A percentile compares a stretch with the other conserved stretches of the same genome.
phyloP scores from a whole-genome alignment of 176 grass and related monocot species.

The Carex myosuroides region DNA sequence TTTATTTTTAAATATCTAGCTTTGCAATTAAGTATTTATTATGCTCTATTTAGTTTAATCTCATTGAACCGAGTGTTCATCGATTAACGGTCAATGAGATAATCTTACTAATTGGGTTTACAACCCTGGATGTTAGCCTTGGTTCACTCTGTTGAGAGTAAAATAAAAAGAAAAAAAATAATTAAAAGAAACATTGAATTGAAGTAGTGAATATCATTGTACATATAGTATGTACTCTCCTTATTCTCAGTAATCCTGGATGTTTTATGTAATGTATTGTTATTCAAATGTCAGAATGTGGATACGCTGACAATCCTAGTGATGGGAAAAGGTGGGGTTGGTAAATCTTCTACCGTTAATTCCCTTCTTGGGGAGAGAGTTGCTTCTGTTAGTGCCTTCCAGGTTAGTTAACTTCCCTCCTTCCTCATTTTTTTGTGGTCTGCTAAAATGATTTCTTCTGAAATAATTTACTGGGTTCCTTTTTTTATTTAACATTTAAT shows the following conservation, averaged over 20 bases:
- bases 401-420: conserved; percentile 32
- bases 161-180: background rate
- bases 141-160: background rate
- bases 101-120: background rate
- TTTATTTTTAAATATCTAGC: background rate
- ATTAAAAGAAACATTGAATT: background rate
- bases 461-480: background rate
- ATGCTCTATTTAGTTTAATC: background rate
- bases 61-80: background rate
- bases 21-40: background rate
- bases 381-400: conserved; percentile 75
- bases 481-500: background rate
- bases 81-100: background rate
- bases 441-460: background rate
- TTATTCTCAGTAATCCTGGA: background rate
- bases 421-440: conserved; percentile 4
- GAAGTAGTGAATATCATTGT: background rate
- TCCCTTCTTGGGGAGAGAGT: conserved; percentile 87
- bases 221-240: background rate
- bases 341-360: conserved; percentile 93
- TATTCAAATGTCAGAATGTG: conserved; percentile 49
- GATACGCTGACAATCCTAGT: conserved; percentile 85
- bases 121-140: background rate
- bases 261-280: background rate
- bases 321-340: conserved; percentile 95